phyloP scores from a whole-genome alignment of 1,284 basidiomycete genomes.

The Ceraceosorus bombacis region DNA sequence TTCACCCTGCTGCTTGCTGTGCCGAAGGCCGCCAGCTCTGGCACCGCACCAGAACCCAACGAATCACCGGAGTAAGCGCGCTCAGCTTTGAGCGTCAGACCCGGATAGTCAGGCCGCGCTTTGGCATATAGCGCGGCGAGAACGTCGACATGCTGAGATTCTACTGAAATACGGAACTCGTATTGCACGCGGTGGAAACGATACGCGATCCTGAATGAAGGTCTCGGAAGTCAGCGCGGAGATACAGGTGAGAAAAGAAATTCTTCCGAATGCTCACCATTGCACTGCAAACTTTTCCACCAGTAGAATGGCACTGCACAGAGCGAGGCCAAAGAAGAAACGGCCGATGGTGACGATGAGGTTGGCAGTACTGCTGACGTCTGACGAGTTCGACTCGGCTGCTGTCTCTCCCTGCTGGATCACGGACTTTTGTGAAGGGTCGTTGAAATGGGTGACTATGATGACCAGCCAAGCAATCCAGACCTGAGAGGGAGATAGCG shows the following conservation, averaged over 20 bases:
- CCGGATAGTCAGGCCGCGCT: constrained; percentile 12
- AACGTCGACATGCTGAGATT: constrained; percentile 69
- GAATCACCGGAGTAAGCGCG: constrained; percentile 17
- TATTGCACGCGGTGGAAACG: constrained; percentile 85
- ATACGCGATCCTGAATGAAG: constrained; percentile 37
- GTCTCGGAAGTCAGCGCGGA: too few species aligned
- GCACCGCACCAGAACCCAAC: constrained; percentile 19
- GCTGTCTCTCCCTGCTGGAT: too few species aligned
- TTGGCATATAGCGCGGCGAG: constrained; percentile 72
- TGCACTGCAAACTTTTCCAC: constrained; percentile 82
- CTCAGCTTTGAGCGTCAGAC: not conserved
- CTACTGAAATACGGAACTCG: constrained; percentile 73
- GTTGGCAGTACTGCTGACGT: constrained; percentile 16
- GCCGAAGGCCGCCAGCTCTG: not conserved
- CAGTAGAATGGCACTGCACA: constrained; percentile 66
- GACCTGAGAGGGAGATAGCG: too few species aligned
- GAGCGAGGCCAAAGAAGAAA: constrained; percentile 60
- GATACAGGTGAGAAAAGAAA: too few species aligned
- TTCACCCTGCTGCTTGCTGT: not conserved
- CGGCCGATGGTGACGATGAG: constrained; percentile 40
- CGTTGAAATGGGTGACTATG: too few species aligned
- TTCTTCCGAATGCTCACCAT: constrained; percentile 29
- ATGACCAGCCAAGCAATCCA: too few species aligned
- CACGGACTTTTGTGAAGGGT: too few species aligned
- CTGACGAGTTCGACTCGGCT: not conserved